Conservation (phyloP, 805 yeast genomes). For the Wickerhamiella spandovensis region DNA sequence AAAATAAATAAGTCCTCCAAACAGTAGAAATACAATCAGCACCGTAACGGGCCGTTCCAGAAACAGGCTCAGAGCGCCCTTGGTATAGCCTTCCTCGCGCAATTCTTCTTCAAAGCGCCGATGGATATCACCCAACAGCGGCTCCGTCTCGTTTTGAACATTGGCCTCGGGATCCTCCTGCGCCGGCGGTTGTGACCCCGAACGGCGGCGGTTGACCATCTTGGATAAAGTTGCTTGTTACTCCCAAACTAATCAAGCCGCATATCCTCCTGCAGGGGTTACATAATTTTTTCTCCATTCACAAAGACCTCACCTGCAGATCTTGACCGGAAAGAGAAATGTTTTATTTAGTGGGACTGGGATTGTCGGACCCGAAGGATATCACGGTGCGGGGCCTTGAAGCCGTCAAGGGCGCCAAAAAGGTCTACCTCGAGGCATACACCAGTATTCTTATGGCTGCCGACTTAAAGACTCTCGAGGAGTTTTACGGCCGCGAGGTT, state of each 20-base stretch:
- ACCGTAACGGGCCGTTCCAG: constrained; percentile 12
- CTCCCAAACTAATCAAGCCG: not conserved
- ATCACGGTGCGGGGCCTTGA: constrained; percentile 92
- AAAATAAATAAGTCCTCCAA: constrained; percentile 5
- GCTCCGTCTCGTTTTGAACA: not conserved
- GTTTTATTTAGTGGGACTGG: constrained; percentile 86
- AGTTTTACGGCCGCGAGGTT: constrained; percentile 73
- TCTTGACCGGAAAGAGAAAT: constrained; percentile 26
- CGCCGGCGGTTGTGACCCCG: not conserved
- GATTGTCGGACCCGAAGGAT: constrained; percentile 77
- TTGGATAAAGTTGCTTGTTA: not conserved
- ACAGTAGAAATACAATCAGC: constrained; percentile 8
- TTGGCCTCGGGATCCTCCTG: not conserved
- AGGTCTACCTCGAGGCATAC: constrained; percentile 92
- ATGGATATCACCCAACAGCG: constrained; percentile 1
- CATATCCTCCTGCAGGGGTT: not conserved
- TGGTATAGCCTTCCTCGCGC: constrained; percentile 10
- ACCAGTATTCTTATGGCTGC: constrained; percentile 95
- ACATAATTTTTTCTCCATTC: not conserved
- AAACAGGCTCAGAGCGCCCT: constrained; percentile 7
- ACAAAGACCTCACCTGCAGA: not conserved
- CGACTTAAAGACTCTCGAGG: constrained; percentile 55
- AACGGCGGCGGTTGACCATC: not conserved
- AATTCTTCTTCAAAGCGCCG: constrained; percentile 13
- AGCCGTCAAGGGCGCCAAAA: constrained; percentile 63